Base-by-base conservation (phyloP, 2,329 filamentous ascomycete species). In the Zymoseptoria pseudotritici region DNA sequence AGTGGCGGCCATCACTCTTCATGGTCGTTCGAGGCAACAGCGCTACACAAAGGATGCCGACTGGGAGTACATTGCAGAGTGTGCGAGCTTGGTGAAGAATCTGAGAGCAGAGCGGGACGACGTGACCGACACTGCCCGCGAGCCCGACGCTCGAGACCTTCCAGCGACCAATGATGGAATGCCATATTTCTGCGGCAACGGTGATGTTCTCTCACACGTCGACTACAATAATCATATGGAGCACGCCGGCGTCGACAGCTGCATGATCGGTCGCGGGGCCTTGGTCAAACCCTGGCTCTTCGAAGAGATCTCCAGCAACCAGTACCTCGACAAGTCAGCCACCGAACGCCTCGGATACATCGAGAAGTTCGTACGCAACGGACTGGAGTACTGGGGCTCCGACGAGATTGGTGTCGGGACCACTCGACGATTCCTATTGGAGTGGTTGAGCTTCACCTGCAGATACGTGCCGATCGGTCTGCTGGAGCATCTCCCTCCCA, bases 201-300 rank as follows among this genome's bases (percentile, higher is more conserved):
- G 94, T 54, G 94, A 99, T 76, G 94, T 92, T 75, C 97, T 90
- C 78, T 97, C 91, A 4, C 91, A 97, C 74, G 78, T 86, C 31
- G 91, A 97, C 72, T 97, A 97, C 78, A 86, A 86, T 64, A 79
- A 86, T 59, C 86, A 94, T 70, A 80, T 97, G 49, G 81, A 87
- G 54, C 83, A 93, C 61, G 83, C 90, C 42, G 84, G 85, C 53
- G 91, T 97, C 53, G 93, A 97, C 77, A 86, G 86, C n/a, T 89
- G 96, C 72, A 97, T 99, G 94, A 86, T 97, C 62, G 94, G 87
- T n/a, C 89, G 94, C 62, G 94, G 94, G 59, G 94, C 94, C 9
- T 83, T 99, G 60, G 90, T 97, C 77, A 99, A 99, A 78, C 94
- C 94, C 0, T 99, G 94, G 94, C 81, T 99, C 63, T 99, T 97